phyloP scores from a whole-genome alignment of 2,329 filamentous ascomycete genomes.

The Claviceps paspali region DNA sequence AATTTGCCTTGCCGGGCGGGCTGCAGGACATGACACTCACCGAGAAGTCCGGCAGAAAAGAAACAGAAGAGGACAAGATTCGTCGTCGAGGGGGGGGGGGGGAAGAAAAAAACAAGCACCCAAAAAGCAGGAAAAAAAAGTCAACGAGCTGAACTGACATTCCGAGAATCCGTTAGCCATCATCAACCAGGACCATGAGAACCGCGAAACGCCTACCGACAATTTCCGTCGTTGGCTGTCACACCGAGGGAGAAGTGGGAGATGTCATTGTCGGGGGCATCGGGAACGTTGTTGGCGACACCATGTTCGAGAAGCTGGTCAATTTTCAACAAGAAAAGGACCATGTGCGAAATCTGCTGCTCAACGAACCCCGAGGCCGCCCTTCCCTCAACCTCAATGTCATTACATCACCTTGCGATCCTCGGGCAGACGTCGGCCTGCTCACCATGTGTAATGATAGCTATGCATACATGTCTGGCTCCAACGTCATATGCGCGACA shows the following conservation, averaged over 20 bases:
- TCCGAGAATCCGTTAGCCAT: too few relatives aligned
- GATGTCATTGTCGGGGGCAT: slow-evolving; percentile 34
- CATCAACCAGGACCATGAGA: neutral
- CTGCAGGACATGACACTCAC: too few relatives aligned
- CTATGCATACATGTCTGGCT: slow-evolving; percentile 24
- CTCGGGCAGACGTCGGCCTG: slow-evolving; percentile 27
- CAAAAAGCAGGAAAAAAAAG: neutral
- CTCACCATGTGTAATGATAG: slow-evolving; percentile 32
- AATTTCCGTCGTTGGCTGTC: slow-evolving; percentile 19
- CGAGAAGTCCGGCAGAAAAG: too few relatives aligned
- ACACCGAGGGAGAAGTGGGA: slow-evolving; percentile 28
- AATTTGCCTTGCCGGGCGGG: too few relatives aligned
- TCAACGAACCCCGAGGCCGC: slow-evolving; percentile 31
- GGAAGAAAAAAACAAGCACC: too few relatives aligned
- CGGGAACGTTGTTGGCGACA: slow-evolving; percentile 24
- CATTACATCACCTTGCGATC: slow-evolving; percentile 26
- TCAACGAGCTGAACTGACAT: too few relatives aligned
- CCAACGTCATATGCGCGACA: slow-evolving; percentile 27
- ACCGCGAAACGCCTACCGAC: slow-evolving; percentile 6
- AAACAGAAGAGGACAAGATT: too few relatives aligned
- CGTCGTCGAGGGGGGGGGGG: too few relatives aligned
- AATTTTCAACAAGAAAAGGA: slow-evolving; percentile 26
- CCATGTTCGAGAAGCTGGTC: slow-evolving; percentile 32
- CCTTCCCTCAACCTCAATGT: slow-evolving; percentile 24
- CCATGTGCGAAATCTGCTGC: slow-evolving; percentile 23